Evolutionary conservation across 2,329 filamentous ascomycete species (phyloP), one percentile per base, ranked within the genome.

Genomic region (Pseudogymnoascus sp.): DNA sequence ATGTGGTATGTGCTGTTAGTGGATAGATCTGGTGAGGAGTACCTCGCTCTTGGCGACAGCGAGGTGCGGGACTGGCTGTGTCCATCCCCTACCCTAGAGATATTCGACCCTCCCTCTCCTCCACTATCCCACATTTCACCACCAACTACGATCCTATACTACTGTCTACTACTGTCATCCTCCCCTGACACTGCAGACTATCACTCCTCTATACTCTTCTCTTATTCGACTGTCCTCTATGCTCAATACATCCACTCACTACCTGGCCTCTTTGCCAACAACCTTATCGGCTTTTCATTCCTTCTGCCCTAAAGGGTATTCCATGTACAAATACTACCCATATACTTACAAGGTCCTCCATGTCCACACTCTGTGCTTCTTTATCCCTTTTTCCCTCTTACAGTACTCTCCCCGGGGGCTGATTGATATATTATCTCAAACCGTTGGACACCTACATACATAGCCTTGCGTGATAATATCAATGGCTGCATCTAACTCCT

Each of bases 391-490:
- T 53, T 11, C 46, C 26, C 46, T 53, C n/a, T 53, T 31, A 15
- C 46, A 53, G 46, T 31, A 53, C 46, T 53, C 46, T 53, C 26
- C 23, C 23, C 4, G 46, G 26, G 46, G 46, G 46, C 23, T 31
- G 46, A 53, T 53, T 53, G 46, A 53, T 53, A 53, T 53, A 53
- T 53, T 53, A 53, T 53, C 44, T 53, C 44, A 53, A 46, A n/a
- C 7, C 44, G 44, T 53, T 53, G 44, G 23, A 53, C 19, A 38
- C 37, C n/a, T 19, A 53, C 56, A 40, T 35, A 60, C 56, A 35
- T 60, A 37, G 56, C 56, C 33, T 40, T 60, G 56, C 56, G 37
- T 37, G 31, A 60, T 60, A 60, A 35, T 60, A 60, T 60, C 56
- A 60, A 60, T 60, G 56, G 56, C 56, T 60, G 56, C 56, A 60